These are phyloP conservation scores for Malus hybrid DNA, from an alignment of 331 rosid species.

Conservation along the genomic window DNA sequence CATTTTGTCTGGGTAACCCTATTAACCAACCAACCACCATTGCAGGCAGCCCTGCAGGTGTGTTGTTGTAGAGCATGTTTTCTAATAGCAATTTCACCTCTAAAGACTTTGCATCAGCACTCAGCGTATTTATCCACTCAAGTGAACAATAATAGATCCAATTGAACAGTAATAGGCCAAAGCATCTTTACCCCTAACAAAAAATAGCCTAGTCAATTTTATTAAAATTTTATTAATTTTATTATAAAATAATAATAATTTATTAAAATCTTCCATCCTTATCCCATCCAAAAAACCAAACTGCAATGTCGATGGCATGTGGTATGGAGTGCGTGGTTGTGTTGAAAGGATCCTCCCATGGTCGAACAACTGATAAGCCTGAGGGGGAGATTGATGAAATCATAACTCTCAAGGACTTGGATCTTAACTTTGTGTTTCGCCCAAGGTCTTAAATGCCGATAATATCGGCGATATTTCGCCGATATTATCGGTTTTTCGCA, in stretches of 20 bases:
- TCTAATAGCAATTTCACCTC: background rate
- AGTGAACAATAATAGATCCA: no score
- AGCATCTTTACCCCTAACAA: no score
- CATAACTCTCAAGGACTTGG: conserved; percentile 92
- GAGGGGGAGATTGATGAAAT: conserved; percentile 95
- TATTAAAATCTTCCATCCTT: background rate
- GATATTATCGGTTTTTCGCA: no score
- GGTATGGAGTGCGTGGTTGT: conserved; percentile 69
- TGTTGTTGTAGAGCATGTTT: background rate
- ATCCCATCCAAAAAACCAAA: background rate
- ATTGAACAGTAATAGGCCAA: no score
- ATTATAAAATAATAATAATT: no score
- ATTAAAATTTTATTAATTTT: no score
- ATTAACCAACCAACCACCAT: background rate
- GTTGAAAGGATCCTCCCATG: conserved; percentile 91
- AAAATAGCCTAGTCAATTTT: no score
- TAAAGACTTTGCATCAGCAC: no score
- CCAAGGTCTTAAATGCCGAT: background rate
- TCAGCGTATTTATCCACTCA: no score
- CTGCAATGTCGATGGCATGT: conserved; percentile 55
- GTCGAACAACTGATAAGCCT: conserved; percentile 78
- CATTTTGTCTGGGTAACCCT: conserved; percentile 6
- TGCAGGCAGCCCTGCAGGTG: background rate
- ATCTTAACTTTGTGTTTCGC: conserved; percentile 85
- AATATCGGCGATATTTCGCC: no score